phyloP scores from a whole-genome alignment of 1,284 basidiomycete genomes.

The Tilletiaria anomala region DNA sequence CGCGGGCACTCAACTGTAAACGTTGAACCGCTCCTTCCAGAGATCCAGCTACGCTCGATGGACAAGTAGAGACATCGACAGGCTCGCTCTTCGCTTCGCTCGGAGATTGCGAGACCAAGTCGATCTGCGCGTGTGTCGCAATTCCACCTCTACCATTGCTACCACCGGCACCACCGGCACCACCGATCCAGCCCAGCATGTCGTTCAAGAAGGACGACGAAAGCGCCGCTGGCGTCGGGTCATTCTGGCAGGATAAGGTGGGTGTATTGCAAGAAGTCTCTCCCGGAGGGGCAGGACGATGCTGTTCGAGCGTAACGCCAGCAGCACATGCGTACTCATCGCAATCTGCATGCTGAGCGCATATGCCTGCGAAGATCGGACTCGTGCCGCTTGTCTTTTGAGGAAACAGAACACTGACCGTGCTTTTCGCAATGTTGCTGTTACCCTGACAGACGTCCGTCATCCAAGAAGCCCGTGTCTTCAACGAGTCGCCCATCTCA shows the following conservation, averaged over 20 bases:
- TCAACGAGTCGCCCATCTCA: constrained; percentile 92
- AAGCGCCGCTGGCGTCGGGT: constrained; percentile 15
- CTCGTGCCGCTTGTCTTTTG: not conserved
- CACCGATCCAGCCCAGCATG: constrained; percentile 10
- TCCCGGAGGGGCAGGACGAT: not conserved
- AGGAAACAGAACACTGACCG: not conserved
- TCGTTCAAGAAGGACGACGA: constrained; percentile 40
- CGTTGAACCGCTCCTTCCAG: too few relatives aligned
- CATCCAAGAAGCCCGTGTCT: constrained; percentile 84
- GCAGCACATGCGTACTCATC: not conserved
- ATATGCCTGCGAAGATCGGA: not conserved
- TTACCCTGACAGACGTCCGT: constrained; percentile 19
- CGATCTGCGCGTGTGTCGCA: too few relatives aligned
- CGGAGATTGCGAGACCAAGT: too few relatives aligned
- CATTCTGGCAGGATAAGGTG: constrained; percentile 38
- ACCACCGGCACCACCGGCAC: too few relatives aligned
- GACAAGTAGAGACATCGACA: too few relatives aligned
- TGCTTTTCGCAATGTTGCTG: not conserved
- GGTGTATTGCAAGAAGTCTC: too few relatives aligned
- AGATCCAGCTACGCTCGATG: too few relatives aligned
- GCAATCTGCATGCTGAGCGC: not conserved
- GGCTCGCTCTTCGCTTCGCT: too few relatives aligned
- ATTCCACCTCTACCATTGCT: too few relatives aligned
- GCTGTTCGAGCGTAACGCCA: not conserved
- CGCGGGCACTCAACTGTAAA: too few relatives aligned